Evolutionary conservation across 2,329 filamentous ascomycete genomes (phyloP).

Genomic region (Colletotrichum tropicale): DNA sequence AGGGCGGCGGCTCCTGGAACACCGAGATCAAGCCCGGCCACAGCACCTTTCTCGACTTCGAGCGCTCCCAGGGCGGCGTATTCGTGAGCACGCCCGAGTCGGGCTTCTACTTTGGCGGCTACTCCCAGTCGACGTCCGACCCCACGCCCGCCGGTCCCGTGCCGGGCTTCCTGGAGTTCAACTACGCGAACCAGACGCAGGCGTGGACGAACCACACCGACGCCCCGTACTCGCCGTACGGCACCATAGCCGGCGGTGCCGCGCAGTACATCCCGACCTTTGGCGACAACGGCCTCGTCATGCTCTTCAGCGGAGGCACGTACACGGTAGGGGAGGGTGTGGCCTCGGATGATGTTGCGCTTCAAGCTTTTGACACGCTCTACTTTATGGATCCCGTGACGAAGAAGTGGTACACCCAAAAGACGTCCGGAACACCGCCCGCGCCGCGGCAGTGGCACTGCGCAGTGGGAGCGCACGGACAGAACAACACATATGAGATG

Average conservation of each 20-base stretch:
- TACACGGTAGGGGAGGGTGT: not conserved
- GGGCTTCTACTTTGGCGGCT: constrained; percentile 20
- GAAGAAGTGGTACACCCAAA: constrained; percentile 18
- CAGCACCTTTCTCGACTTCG: not conserved
- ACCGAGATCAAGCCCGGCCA: constrained; percentile 9
- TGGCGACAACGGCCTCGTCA: constrained; percentile 17
- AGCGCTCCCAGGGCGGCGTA: constrained; percentile 1
- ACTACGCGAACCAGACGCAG: constrained; percentile 7
- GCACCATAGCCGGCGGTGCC: not conserved
- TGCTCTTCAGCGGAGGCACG: constrained; percentile 13
- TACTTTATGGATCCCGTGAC: constrained; percentile 20
- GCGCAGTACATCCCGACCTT: constrained; percentile 16
- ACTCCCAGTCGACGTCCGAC: not conserved
- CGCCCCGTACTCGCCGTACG: constrained; percentile 7
- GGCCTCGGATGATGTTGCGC: not conserved
- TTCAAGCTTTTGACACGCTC: constrained; percentile 13
- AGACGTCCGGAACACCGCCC: constrained; percentile 15
- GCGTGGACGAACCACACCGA: constrained; percentile 13
- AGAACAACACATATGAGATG: constrained; percentile 22
- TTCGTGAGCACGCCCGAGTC: constrained; percentile 14
- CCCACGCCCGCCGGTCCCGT: not conserved
- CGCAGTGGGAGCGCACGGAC: constrained; percentile 8
- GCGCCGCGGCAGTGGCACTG: constrained; percentile 13
- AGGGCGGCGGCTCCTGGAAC: constrained; percentile 19
- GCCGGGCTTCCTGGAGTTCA: constrained; percentile 10